Evolutionary conservation across 2,329 filamentous ascomycete species (phyloP).

Genomic region (Colletotrichum scovillei): DNA sequence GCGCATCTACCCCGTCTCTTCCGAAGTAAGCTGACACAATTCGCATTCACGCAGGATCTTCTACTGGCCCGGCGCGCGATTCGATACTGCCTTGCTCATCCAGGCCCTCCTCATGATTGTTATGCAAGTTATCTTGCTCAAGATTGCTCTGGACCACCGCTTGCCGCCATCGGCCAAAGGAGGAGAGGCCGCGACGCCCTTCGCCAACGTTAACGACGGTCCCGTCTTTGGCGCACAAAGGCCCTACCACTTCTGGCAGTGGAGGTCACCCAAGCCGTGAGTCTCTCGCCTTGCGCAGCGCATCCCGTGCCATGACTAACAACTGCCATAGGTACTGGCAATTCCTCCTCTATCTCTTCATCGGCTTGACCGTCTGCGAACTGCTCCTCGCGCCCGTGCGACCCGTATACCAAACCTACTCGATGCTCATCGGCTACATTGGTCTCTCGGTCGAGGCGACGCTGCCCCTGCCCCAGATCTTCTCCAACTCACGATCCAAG

Average conservation of each 20-base stretch:
- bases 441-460: constrained; percentile 83
- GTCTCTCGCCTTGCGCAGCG: constrained; percentile 41
- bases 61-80: constrained; percentile 76
- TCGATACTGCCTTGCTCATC: constrained; percentile 71
- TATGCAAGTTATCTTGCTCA: constrained; percentile 72
- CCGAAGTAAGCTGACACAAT: constrained; percentile 23
- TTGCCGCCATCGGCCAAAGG: constrained; percentile 69
- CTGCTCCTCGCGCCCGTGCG: constrained; percentile 71
- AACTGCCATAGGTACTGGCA: constrained; percentile 74
- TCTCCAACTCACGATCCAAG: constrained; percentile 74
- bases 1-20: background rate
- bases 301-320: background rate
- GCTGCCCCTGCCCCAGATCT: constrained; percentile 83
- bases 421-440: constrained; percentile 76
- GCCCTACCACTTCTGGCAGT: constrained; percentile 87
- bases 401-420: constrained; percentile 73
- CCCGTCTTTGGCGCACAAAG: constrained; percentile 57
- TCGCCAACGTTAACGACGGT: constrained; percentile 62
- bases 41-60: constrained; percentile 66
- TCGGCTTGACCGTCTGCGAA: constrained; percentile 70
- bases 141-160: constrained; percentile 76
- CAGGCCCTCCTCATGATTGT: constrained; percentile 75
- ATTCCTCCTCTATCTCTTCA: constrained; percentile 76
- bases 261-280: constrained; percentile 76
- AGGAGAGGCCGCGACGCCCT: constrained; percentile 71